Percentiles rank a stretch among this genome's conserved stretches.
Evolutionary conservation across 2,329 filamentous ascomycete species (phyloP).

Genomic region (Fusarium sambucinum): DNA sequence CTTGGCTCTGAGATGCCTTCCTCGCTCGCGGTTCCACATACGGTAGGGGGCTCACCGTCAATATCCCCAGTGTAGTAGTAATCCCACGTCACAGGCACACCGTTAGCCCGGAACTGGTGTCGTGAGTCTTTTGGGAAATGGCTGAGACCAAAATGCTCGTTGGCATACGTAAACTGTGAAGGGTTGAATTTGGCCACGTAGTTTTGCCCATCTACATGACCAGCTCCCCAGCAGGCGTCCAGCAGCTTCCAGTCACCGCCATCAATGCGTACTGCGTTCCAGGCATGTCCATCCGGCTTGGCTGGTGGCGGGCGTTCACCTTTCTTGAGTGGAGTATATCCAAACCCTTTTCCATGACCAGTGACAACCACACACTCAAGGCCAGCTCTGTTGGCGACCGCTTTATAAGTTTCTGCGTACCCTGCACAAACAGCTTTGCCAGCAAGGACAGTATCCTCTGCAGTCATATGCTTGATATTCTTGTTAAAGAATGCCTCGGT

Average conservation of each 20-base stretch:
- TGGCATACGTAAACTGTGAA: slow-evolving; percentile 68
- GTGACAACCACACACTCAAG: slow-evolving; percentile 79
- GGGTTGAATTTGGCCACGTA: slow-evolving; percentile 79
- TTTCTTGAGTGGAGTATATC: slow-evolving; percentile 71
- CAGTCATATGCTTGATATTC: slow-evolving; percentile 73
- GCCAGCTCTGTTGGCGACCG: slow-evolving; percentile 82
- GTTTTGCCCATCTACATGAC: slow-evolving; percentile 63
- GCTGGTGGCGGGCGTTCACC: slow-evolving; percentile 75
- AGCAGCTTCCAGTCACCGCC: slow-evolving; percentile 90
- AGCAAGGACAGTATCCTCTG: slow-evolving; percentile 77
- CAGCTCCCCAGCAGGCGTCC: slow-evolving; percentile 94
- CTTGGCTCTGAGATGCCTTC: slow-evolving; percentile 68
- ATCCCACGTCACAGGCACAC: slow-evolving; percentile 77
- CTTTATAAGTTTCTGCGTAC: slow-evolving; percentile 85
- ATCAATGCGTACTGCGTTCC: slow-evolving; percentile 93
- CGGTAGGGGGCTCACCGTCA: slow-evolving; percentile 60
- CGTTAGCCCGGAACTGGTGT: slow-evolving; percentile 82
- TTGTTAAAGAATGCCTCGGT: slow-evolving; percentile 81
- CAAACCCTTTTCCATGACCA: slow-evolving; percentile 89
- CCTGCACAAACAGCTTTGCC: slow-evolving; percentile 93
- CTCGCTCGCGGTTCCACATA: slow-evolving; percentile 59
- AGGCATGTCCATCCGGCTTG: slow-evolving; percentile 78
- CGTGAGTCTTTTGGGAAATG: slow-evolving; percentile 80
- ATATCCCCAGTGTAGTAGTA: slow-evolving; percentile 79
- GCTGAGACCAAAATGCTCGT: slow-evolving; percentile 82